phyloP scores from a whole-genome alignment of 768 basidiomycete species.

The Termitomyces sp. region DNA sequence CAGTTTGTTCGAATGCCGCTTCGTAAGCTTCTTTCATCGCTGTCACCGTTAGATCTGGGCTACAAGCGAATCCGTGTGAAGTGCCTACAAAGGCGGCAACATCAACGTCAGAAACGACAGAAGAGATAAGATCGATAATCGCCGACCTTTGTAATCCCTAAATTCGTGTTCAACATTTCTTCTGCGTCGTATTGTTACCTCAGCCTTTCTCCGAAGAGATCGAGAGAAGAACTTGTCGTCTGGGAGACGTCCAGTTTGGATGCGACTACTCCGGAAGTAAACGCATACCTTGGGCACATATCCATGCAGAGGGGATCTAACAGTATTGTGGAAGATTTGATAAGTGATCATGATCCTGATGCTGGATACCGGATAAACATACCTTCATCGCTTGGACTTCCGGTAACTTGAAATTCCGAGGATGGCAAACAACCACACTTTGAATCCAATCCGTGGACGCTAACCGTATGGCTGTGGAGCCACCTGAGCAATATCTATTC shows the following conservation, averaged over 20 bases:
- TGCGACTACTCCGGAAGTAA: not conserved
- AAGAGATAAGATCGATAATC: not conserved
- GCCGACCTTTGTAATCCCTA: conserved; percentile 41
- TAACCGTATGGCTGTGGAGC: conserved; percentile 35
- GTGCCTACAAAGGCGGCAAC: conserved; percentile 30
- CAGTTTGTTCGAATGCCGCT: conserved; percentile 39
- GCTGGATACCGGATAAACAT: not conserved
- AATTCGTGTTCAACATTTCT: conserved; percentile 46
- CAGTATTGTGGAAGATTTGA: not conserved
- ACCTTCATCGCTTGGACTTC: conserved; percentile 36
- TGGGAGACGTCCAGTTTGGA: conserved; percentile 13
- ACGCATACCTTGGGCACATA: conserved; percentile 40
- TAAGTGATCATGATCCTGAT: conserved; percentile 2
- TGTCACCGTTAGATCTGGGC: conserved; percentile 37
- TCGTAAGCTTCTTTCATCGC: conserved; percentile 43
- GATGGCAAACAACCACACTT: conserved; percentile 42
- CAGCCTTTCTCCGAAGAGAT: conserved; percentile 28
- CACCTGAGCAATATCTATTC: conserved; percentile 45
- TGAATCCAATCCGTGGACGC: conserved; percentile 35
- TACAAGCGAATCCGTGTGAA: conserved; percentile 44
- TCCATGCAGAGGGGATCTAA: conserved; percentile 34
- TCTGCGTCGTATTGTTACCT: conserved; percentile 35
- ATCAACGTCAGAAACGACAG: not conserved
- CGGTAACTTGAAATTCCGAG: conserved; percentile 31
- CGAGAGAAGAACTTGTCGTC: conserved; percentile 39